phyloP scores from a whole-genome alignment of 306 rosid species.

The Rubus idaeus region DNA sequence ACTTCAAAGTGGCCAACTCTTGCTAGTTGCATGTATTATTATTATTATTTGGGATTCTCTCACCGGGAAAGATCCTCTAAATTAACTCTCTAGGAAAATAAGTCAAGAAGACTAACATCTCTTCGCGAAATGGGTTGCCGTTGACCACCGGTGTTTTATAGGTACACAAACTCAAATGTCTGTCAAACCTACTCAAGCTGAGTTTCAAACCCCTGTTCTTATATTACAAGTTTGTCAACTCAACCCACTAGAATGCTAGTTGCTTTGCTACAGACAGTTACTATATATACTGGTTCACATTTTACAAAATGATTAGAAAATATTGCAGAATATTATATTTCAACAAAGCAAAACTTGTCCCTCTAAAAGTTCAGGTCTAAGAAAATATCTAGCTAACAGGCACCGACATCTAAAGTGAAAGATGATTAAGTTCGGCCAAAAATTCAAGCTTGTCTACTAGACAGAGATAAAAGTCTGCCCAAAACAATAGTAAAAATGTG shows the following conservation, averaged over 20 bases:
- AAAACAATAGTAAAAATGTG: too few relatives aligned
- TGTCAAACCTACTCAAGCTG: too few relatives aligned
- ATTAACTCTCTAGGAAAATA: too few relatives aligned
- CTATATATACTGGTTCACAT: not conserved
- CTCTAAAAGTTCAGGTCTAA: not conserved
- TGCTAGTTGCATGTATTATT: not conserved
- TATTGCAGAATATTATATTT: not conserved
- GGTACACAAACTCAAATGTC: too few relatives aligned
- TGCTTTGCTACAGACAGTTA: not conserved
- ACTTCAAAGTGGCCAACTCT: conserved; percentile 19
- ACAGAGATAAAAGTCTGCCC: not conserved
- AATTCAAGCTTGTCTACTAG: not conserved
- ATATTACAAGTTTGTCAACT: too few relatives aligned
- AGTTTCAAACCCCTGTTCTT: too few relatives aligned
- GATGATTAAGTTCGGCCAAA: not conserved
- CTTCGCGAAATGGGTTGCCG: too few relatives aligned
- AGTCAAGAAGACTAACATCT: too few relatives aligned
- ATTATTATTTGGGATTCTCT: too few relatives aligned
- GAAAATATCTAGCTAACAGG: not conserved
- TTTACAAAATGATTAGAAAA: not conserved
- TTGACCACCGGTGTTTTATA: too few relatives aligned
- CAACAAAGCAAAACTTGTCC: not conserved
- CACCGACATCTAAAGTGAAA: conserved; percentile 3
- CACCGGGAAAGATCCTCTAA: too few relatives aligned
- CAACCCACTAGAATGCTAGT: not conserved